phyloP scores from a whole-genome alignment of 2,329 filamentous ascomycete genomes.

The Tothia fuscella region DNA sequence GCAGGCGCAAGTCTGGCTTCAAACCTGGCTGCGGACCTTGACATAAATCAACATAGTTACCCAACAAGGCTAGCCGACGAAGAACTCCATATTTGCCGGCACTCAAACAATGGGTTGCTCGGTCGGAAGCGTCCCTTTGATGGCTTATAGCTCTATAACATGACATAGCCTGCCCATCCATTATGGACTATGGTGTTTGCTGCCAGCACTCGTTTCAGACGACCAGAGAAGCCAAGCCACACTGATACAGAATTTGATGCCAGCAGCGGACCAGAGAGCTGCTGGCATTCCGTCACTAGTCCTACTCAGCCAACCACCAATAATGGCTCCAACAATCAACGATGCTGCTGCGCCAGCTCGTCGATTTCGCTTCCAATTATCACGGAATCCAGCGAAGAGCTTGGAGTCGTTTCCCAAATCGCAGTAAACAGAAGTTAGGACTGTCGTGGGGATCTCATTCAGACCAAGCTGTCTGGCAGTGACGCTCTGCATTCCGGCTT shows the following conservation, averaged over 20 bases:
- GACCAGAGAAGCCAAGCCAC: conserved; percentile 13
- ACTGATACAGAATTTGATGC: conserved; percentile 32
- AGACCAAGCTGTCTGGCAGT: conserved; percentile 37
- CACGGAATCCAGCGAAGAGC: conserved; percentile 33
- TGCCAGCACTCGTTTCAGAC: neutral
- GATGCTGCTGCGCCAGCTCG: conserved; percentile 34
- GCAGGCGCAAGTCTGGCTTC: too few relatives aligned
- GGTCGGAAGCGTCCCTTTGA: too few relatives aligned
- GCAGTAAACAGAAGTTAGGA: conserved; percentile 43
- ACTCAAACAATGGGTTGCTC: too few relatives aligned
- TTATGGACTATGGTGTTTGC: too few relatives aligned
- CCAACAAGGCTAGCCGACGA: too few relatives aligned
- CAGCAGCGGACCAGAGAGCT: conserved; percentile 35
- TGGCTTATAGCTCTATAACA: too few relatives aligned
- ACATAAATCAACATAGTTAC: too few relatives aligned
- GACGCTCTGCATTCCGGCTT: conserved; percentile 43
- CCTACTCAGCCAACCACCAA: conserved; percentile 38
- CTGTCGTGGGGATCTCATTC: conserved; percentile 43
- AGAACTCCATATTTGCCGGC: too few relatives aligned
- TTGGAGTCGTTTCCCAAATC: conserved; percentile 41
- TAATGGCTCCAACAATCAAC: conserved; percentile 36
- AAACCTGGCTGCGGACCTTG: too few relatives aligned
- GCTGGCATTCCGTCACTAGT: conserved; percentile 29
- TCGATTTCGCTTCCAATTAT: conserved; percentile 41
- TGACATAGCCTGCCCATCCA: too few relatives aligned